Percentiles rank a stretch among this genome's conserved stretches.
phyloP scores from a whole-genome alignment of 371 early-diverging fungal genomes.

The Caulochytrium protostelioides region DNA sequence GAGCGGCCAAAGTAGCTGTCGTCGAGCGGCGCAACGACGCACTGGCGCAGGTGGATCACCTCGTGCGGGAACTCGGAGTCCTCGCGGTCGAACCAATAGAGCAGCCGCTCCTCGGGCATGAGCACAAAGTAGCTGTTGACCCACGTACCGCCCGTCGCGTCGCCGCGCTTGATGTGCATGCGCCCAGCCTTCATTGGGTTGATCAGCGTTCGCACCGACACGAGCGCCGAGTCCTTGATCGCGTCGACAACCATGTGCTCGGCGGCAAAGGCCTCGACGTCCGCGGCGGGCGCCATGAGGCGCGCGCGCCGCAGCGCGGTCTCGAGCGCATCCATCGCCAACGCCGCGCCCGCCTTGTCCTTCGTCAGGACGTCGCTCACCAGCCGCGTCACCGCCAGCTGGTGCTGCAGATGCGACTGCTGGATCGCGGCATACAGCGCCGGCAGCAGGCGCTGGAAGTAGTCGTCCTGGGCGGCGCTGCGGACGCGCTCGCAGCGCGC shows the following conservation, averaged over 20 bases:
- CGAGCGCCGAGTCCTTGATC: neutral
- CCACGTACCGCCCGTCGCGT: constrained; percentile 5
- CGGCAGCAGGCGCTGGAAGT: constrained; percentile 10
- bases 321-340: constrained; percentile 3
- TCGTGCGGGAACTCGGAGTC: constrained; percentile 6
- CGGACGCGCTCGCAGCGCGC: constrained; percentile 10
- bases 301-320: constrained; percentile 2
- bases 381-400: constrained; percentile 6
- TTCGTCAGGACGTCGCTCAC: constrained; percentile 10
- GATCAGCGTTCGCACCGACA: neutral
- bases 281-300: constrained; percentile 8
- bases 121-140: constrained; percentile 9
- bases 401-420: constrained; percentile 9
- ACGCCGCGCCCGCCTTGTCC: constrained; percentile 1
- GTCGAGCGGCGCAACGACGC: constrained; percentile 9
- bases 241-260: neutral
- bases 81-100: constrained; percentile 10
- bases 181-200: constrained; percentile 8
- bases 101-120: constrained; percentile 3
- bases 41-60: constrained; percentile 5
- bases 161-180: constrained; percentile 8
- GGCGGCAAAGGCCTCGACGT: constrained; percentile 11
- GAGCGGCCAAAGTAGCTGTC: constrained; percentile 8
- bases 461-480: constrained; percentile 12
- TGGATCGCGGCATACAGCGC: constrained; percentile 10